Evolutionary conservation across 805 yeast species (phyloP).

Genomic region (Saccharomyces paradoxus): DNA sequence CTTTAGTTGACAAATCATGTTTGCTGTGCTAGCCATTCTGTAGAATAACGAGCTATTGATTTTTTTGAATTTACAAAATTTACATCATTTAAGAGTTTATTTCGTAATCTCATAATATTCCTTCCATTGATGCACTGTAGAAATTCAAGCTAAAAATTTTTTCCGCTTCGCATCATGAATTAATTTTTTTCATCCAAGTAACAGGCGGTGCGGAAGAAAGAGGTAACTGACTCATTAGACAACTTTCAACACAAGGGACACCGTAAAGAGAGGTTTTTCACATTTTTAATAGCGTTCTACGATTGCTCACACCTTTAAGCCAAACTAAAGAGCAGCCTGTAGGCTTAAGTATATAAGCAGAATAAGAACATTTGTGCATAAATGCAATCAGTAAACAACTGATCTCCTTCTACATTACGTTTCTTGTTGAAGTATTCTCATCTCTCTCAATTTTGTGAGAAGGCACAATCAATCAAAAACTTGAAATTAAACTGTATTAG

Average conservation of each 20-base stretch:
- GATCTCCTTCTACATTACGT: background rate
- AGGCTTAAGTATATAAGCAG: background rate
- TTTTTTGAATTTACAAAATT: background rate
- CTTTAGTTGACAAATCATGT: constrained; percentile 26
- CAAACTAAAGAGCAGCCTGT: background rate
- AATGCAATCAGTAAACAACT: background rate
- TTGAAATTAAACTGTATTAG: background rate
- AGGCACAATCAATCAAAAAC: background rate
- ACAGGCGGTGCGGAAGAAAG: background rate
- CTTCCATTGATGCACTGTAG: background rate
- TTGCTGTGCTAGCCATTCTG: constrained; percentile 7
- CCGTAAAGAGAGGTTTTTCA: background rate
- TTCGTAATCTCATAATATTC: background rate
- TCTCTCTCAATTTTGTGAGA: background rate
- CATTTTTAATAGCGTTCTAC: background rate
- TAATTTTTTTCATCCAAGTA: background rate
- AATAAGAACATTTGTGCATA: background rate
- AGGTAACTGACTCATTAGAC: background rate
- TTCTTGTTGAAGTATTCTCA: background rate
- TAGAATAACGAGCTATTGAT: background rate
- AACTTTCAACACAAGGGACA: background rate
- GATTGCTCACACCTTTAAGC: background rate
- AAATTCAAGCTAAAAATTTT: background rate
- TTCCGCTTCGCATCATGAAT: background rate
- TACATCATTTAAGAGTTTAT: background rate